Evolutionary conservation across 257 asterid genomes (phyloP).

Genomic region (Fraxinus americana): DNA sequence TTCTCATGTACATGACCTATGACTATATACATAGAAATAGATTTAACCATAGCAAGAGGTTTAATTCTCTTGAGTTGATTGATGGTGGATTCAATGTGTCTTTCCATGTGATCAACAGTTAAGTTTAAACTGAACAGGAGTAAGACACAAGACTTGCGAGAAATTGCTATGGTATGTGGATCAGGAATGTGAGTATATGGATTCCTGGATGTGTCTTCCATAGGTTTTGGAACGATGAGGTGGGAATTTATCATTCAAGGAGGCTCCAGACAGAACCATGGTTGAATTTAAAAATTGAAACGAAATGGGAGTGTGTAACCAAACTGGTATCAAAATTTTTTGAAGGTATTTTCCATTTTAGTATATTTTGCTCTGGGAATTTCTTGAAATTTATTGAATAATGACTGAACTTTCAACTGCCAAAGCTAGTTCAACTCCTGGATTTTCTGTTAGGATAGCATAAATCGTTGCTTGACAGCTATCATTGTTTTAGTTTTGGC

Average conservation of each 20-base stretch:
- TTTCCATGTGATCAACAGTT: conserved; percentile 38
- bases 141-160: conserved; percentile 20
- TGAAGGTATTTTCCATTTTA: conserved; percentile 18
- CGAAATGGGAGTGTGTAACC: conserved; percentile 14
- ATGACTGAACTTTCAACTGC: not conserved
- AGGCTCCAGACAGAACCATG: not conserved
- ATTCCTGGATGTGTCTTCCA: conserved; percentile 21
- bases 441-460: not conserved
- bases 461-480: not conserved
- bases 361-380: conserved; percentile 11
- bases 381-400: not conserved
- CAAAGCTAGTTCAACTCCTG: not conserved
- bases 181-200: conserved; percentile 12
- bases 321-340: conserved; percentile 4
- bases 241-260: conserved; percentile 15
- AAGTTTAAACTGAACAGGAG: conserved; percentile 28
- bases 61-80: conserved; percentile 33
- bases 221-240: not conserved
- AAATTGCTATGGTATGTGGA: conserved; percentile 18
- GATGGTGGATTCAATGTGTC: conserved; percentile 34
- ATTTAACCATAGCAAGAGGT: conserved; percentile 30
- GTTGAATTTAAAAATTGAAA: conserved; percentile 6
- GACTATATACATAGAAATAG: conserved; percentile 59
- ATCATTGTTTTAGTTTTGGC: not conserved
- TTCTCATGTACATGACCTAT: conserved; percentile 83